A percentile compares a stretch with the other conserved stretches of the same genome.
Evolutionary conservation across 1,139 yeast species (phyloP).

Genomic region (Kodamaea sp.): DNA sequence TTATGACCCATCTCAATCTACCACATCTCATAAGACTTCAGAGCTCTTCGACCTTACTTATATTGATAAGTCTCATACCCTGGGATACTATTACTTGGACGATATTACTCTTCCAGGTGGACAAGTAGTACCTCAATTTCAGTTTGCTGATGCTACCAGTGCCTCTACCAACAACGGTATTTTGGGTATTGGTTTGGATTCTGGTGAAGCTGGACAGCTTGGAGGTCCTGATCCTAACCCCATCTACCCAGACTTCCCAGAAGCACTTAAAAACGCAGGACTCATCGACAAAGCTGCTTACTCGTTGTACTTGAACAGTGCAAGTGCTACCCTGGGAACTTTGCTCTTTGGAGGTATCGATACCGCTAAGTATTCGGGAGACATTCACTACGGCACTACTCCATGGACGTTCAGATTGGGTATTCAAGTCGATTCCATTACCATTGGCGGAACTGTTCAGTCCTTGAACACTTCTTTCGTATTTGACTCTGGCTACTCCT

Average conservation of each 20-base stretch:
- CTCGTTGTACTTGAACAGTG: constrained; percentile 24
- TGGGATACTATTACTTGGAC: not conserved
- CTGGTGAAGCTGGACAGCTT: not conserved
- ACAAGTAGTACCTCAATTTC: constrained; percentile 13
- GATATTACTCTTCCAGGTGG: constrained; percentile 10
- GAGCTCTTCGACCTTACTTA: not conserved
- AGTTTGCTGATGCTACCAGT: constrained; percentile 21
- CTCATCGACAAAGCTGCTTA: constrained; percentile 28
- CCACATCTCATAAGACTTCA: not conserved
- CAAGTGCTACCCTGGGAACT: constrained; percentile 15
- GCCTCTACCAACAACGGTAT: constrained; percentile 18
- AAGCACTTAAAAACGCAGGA: constrained; percentile 26
- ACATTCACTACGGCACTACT: constrained; percentile 25
- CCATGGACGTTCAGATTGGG: constrained; percentile 9
- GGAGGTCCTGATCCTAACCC: not conserved
- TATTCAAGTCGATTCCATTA: constrained; percentile 3
- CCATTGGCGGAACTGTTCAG: not conserved
- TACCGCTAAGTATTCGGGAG: constrained; percentile 35
- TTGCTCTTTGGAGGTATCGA: constrained; percentile 24
- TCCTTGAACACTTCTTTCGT: not conserved
- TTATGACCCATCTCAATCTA: not conserved
- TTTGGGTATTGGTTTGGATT: constrained; percentile 40
- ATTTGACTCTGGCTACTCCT: constrained; percentile 7
- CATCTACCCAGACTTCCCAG: constrained; percentile 27
- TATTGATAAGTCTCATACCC: not conserved